Evolutionary conservation across 306 rosid genomes (phyloP), one percentile per base, ranked within the genome.

Genomic region (Sesbania bispinosa): DNA sequence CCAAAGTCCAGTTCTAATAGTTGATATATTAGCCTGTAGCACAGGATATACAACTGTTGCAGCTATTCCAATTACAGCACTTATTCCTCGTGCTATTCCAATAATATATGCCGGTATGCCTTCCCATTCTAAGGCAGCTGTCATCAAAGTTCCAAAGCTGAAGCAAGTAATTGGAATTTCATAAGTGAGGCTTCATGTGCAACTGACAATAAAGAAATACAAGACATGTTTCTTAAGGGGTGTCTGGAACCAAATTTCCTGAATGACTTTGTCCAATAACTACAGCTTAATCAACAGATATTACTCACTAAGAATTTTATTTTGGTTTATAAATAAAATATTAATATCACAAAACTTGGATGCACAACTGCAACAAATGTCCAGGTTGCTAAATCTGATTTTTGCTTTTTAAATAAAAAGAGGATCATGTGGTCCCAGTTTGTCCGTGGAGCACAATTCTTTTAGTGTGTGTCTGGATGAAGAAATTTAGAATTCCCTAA

Each of bases 131-230:
- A 94, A 79, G 47, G 87, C 63, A 4, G 98, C 98, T 51, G 97
- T 89, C 98, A 94, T 94, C 79, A 94, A 78, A 41, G 96, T 89
- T 67, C 97, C 97, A 78, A 90, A 93, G 83, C 96, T 93, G 86
- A 30, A 59, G 41, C 67, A 73, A 75, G 47, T 8, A 30, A 36
- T 62, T 18, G 64, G 38, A 67, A 45, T 36, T 77, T 77, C 33
- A 69, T 62, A 39, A 64, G 71, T 57, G 29, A 62, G 47, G 11
- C 65, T 74, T 47, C 41, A 53, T 23, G 3, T 5, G 38, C 10
- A 71, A 33, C n/a, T 75, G 10, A 48, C 54, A 70, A 16, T 16
- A 75, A 54, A 33, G 4, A 67, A 50, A 62, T 54, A 24, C n/a
- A n/a, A n/a, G n/a, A 8, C 10, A 35, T 7, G 0, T 35, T 35